Conservation (phyloP, 176 grass and related monocot species). For the Phoenix dactylifera region DNA sequence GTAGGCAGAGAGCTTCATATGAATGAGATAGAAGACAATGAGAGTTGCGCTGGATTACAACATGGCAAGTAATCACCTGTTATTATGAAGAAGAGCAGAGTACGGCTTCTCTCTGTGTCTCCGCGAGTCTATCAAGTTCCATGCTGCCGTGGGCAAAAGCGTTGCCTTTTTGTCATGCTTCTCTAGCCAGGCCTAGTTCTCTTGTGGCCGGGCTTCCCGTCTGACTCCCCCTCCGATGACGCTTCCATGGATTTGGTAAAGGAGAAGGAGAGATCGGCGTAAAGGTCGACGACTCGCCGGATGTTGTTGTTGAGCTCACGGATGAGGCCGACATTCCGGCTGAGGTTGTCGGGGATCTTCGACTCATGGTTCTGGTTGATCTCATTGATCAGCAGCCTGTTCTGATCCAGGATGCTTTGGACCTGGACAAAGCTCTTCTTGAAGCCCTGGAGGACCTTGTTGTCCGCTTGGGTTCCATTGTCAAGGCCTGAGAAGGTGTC, state of each 20-base stretch:
- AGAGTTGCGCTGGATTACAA: no score
- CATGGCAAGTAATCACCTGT: no score
- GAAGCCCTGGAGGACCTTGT: slow-evolving; percentile 55
- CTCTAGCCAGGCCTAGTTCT: slow-evolving; percentile 29
- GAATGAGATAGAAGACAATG: no score
- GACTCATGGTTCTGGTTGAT: slow-evolving; percentile 91
- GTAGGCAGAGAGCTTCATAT: no score
- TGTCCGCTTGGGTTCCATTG: slow-evolving; percentile 26
- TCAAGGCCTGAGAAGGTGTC: slow-evolving; percentile 53
- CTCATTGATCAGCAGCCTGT: slow-evolving; percentile 66
- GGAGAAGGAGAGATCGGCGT: slow-evolving; percentile 52
- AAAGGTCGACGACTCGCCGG: slow-evolving; percentile 58
- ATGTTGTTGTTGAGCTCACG: slow-evolving; percentile 91
- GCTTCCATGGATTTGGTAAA: slow-evolving; percentile 42
- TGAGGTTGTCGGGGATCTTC: slow-evolving; percentile 41
- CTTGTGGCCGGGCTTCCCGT: slow-evolving; percentile 32
- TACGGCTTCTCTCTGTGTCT: no score
- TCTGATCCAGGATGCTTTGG: slow-evolving; percentile 68
- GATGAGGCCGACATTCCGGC: slow-evolving; percentile 66
- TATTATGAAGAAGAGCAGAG: no score
- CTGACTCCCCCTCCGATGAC: slow-evolving; percentile 50
- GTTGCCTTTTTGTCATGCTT: no score
- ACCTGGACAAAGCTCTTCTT: slow-evolving; percentile 89
- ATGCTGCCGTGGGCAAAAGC: neutral
- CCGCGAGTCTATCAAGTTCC: no score